A percentile compares a stretch with the other conserved stretches of the same genome.
Conservation (phyloP, 1,139 yeast genomes). For the Sugiyamaella neomexicana region DNA sequence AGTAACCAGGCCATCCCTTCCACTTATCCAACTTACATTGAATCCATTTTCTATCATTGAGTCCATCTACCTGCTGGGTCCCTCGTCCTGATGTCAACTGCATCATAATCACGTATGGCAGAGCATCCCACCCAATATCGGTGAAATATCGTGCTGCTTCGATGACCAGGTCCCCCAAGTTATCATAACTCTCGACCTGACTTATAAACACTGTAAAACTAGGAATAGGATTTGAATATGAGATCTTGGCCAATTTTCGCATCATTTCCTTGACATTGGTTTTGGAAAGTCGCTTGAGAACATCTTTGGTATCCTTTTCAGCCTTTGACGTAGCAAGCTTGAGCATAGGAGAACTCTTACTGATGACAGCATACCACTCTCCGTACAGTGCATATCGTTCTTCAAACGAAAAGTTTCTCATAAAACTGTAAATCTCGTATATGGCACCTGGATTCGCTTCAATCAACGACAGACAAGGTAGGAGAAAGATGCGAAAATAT, state of each 20-base stretch:
- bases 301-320: constrained; percentile 78
- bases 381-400: constrained; percentile 80
- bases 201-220: constrained; percentile 49
- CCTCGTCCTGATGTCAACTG: constrained; percentile 71
- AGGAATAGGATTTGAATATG: constrained; percentile 80
- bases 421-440: constrained; percentile 58
- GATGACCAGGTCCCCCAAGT: constrained; percentile 73
- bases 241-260: constrained; percentile 73
- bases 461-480: constrained; percentile 65
- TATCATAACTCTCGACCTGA: constrained; percentile 86
- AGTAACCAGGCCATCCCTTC: too few relatives aligned
- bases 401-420: constrained; percentile 58
- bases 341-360: constrained; percentile 57
- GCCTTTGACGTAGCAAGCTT: constrained; percentile 67
- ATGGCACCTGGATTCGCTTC: constrained; percentile 63
- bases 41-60: constrained; percentile 82
- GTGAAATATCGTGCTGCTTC: constrained; percentile 80
- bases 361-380: constrained; percentile 61
- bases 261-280: constrained; percentile 78
- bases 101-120: constrained; percentile 70
- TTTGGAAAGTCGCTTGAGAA: constrained; percentile 81
- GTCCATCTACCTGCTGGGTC: constrained; percentile 73
- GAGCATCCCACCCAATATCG: constrained; percentile 80
- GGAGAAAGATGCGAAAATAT: constrained; percentile 62
- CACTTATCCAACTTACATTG: constrained; percentile 44